A percentile compares a stretch with the other conserved stretches of the same genome.
These are phyloP conservation scores for Goffeauzyma gilvescens DNA, from an alignment of 768 basidiomycete species.

Conservation along the genomic window DNA sequence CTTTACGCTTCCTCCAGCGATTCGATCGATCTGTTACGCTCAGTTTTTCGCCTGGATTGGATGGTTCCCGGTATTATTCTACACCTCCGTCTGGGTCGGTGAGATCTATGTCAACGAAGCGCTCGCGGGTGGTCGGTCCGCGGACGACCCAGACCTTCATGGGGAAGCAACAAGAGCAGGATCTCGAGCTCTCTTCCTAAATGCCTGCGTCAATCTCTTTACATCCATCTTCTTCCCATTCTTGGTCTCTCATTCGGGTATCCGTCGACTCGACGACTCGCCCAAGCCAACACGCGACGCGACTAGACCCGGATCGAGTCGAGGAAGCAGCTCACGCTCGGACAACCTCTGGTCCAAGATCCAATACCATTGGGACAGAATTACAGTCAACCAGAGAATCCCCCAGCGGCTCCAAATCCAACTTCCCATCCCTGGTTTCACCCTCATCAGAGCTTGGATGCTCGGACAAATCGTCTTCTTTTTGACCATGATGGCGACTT, in stretches of 20 bases:
- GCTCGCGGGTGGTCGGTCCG: slow-evolving; percentile 20
- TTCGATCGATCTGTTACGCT: slow-evolving; percentile 53
- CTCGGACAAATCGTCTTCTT: slow-evolving; percentile 56
- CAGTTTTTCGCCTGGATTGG: slow-evolving; percentile 40
- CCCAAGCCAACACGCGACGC: too few relatives aligned
- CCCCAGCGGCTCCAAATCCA: slow-evolving; percentile 4
- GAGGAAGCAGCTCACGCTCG: too few relatives aligned
- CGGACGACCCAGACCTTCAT: slow-evolving; percentile 35
- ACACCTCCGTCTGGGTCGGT: slow-evolving; percentile 68
- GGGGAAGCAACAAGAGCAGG: slow-evolving; percentile 64
- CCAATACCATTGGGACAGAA: too few relatives aligned
- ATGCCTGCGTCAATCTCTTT: slow-evolving; percentile 48
- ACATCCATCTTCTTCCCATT: slow-evolving; percentile 54
- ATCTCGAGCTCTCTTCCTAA: slow-evolving; percentile 62
- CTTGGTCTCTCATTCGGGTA: slow-evolving; percentile 34
- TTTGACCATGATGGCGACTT: slow-evolving; percentile 57
- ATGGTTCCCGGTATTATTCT: slow-evolving; percentile 87
- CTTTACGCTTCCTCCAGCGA: slow-evolving; percentile 48
- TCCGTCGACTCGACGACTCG: too few relatives aligned
- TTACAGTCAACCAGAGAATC: too few relatives aligned
- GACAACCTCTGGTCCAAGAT: slow-evolving; percentile 9
- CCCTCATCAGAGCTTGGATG: slow-evolving; percentile 46
- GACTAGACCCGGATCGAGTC: too few relatives aligned
- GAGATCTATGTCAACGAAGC: slow-evolving; percentile 51
- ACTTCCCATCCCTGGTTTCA: slow-evolving; percentile 30